Evolutionary conservation across 805 yeast genomes (phyloP), one percentile per base, ranked within the genome.

Genomic region (Sugiyamaella chiloensis): DNA sequence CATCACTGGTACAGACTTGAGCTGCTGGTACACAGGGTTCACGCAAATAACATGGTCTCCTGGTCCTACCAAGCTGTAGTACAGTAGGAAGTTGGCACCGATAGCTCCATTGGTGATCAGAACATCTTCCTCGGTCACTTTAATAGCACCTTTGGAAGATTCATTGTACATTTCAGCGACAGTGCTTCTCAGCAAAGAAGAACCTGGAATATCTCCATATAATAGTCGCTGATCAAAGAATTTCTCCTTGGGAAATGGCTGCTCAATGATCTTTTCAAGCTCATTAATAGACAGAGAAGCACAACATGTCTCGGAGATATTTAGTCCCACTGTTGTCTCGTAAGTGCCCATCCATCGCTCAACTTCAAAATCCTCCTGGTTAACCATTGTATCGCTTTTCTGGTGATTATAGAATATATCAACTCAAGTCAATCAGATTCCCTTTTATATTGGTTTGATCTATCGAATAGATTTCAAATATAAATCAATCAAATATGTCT

Each of bases 51-150:
- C 74, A 49, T 72, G 78, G 51, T 75, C 81, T 3, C 67, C 73
- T 4, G 68, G 64, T 29, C 71, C 70, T 5, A 71, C 70, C 3
- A 78, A 50, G 0, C 76, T 59, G 51, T 75, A 76, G 48, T 72
- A 67, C 1, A 68, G 52, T 23, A 76, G 61, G 55, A 75, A 78
- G 53, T 78, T 78, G 26, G 76, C 81, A 5, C 76, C 81, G 60
- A 78, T 78, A 2, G 79, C 80, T 21, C 82, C 82, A 55, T 75
- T 75, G 20, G 80, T 74, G 24, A 76, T 59, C 17, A 77, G 66
- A 21, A 78, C 70, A 47, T 77, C 60, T 1, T 72, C 73, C 1
- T 52, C 51, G 11, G 56, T 52, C 11, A 63, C 51, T 11, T 48
- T 47, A 12, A 44, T 36, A 2, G 45, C 48, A 1, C 51, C 52